These are phyloP conservation scores for Saccharum spontaneum DNA, from an alignment of 176 grass and related monocot genomes.

Conservation along the genomic window DNA sequence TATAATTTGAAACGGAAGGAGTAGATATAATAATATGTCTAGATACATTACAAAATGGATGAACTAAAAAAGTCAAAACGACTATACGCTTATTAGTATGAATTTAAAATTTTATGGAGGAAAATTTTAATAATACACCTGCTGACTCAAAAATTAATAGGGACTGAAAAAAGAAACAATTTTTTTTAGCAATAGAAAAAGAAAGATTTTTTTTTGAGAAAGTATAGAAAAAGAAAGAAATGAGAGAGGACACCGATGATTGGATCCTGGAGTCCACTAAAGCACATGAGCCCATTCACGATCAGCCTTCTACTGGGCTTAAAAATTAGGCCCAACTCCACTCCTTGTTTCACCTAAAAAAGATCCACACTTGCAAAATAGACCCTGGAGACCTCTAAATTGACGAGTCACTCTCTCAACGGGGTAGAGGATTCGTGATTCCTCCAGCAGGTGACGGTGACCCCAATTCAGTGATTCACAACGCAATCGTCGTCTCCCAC, in stretches of 20 bases:
- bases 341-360: rapidly evolving
- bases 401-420: not conserved
- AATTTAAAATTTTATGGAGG: no score
- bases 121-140: no score
- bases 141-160: not conserved
- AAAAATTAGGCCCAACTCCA: not conserved
- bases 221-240: not conserved
- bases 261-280: not conserved
- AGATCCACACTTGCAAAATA: not conserved
- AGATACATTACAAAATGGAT: no score
- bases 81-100: no score
- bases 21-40: no score
- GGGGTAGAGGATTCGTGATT: not conserved
- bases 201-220: no score
- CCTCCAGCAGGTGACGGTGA: not conserved
- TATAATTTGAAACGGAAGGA: no score
- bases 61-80: no score
- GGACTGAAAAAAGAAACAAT: not conserved
- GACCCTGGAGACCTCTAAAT: not conserved
- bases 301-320: no score
- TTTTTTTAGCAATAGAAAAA: no score
- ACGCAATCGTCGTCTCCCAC: not conserved
- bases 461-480: constrained; percentile 7
- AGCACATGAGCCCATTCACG: not conserved
- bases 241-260: not conserved